These are phyloP conservation scores for Dioscorea cayenensis DNA, from an alignment of 116 monocot genomes.

Conservation along the genomic window DNA sequence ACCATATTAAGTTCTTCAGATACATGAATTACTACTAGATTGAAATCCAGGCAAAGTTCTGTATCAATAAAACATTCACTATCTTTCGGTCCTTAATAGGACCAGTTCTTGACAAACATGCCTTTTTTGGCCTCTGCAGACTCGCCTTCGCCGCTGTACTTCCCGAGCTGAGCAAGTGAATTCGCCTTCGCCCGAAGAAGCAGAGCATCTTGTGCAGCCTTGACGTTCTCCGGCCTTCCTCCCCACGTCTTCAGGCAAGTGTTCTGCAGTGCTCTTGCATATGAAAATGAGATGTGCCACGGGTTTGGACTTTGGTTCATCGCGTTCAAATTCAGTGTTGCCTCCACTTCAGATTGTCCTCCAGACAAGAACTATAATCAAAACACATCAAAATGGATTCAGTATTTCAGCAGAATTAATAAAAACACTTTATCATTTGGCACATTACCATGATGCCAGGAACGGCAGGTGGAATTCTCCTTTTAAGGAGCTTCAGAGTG, in stretches of 20 bases:
- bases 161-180: conserved; percentile 48
- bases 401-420: too few relatives aligned
- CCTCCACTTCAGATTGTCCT: conserved; percentile 65
- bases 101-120: conserved; percentile 60
- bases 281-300: conserved; percentile 69
- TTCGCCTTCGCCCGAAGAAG: conserved; percentile 53
- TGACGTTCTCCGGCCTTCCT: conserved; percentile 50
- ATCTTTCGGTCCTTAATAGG: not conserved
- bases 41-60: too few relatives aligned
- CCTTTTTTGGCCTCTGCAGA: conserved; percentile 49
- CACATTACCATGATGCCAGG: conserved; percentile 59
- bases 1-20: too few relatives aligned
- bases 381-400: not conserved
- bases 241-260: conserved; percentile 74
- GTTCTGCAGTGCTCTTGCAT: conserved; percentile 63
- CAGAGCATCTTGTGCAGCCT: conserved; percentile 52
- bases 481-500: conserved; percentile 55
- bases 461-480: conserved; percentile 63
- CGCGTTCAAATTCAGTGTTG: conserved; percentile 56
- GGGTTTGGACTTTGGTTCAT: conserved; percentile 61
- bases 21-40: too few relatives aligned
- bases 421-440: too few relatives aligned
- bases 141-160: conserved; percentile 48
- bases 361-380: conserved; percentile 47
- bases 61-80: not conserved